phyloP scores from a whole-genome alignment of 2,329 filamentous ascomycete genomes.

The Didymella arachidicola region DNA sequence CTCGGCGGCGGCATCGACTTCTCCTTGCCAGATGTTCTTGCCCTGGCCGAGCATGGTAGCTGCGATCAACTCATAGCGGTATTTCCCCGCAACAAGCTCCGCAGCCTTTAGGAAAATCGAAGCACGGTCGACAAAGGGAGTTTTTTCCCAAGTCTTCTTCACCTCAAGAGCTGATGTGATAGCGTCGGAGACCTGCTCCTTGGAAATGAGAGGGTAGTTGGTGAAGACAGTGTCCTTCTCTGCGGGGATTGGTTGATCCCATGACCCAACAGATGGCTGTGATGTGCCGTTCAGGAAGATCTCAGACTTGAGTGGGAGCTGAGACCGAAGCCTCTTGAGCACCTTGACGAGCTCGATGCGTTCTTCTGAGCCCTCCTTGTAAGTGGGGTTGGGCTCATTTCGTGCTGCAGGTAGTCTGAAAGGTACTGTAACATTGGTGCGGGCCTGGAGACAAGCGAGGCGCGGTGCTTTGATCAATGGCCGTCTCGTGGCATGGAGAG shows the following conservation, averaged over 20 bases:
- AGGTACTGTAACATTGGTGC: conserved; percentile 39
- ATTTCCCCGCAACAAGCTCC: conserved; percentile 86
- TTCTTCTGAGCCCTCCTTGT: conserved; percentile 40
- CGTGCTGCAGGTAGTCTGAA: conserved; percentile 39
- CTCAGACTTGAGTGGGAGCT: conserved; percentile 39
- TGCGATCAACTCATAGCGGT: conserved; percentile 94
- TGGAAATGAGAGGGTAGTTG: conserved; percentile 79
- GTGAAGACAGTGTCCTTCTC: conserved; percentile 76
- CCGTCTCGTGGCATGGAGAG: conserved; percentile 21
- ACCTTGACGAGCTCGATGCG: conserved; percentile 35
- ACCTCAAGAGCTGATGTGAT: conserved; percentile 84
- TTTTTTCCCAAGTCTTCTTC: conserved; percentile 81
- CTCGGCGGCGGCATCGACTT: conserved; percentile 94
- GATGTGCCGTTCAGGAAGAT: conserved; percentile 39
- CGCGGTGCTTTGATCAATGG: conserved; percentile 23
- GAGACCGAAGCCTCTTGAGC: conserved; percentile 35
- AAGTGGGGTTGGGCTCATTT: conserved; percentile 43
- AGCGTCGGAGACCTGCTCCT: conserved; percentile 75
- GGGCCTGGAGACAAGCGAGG: conserved; percentile 28
- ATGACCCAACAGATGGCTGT: conserved; percentile 33
- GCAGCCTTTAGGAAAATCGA: conserved; percentile 95
- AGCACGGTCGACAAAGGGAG: conserved; percentile 87
- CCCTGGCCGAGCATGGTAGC: conserved; percentile 94
- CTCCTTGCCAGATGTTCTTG: conserved; percentile 97
- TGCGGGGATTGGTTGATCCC: conserved; percentile 39